phyloP scores from a whole-genome alignment of 2,329 filamentous ascomycete species.

The Nemania sp. region DNA sequence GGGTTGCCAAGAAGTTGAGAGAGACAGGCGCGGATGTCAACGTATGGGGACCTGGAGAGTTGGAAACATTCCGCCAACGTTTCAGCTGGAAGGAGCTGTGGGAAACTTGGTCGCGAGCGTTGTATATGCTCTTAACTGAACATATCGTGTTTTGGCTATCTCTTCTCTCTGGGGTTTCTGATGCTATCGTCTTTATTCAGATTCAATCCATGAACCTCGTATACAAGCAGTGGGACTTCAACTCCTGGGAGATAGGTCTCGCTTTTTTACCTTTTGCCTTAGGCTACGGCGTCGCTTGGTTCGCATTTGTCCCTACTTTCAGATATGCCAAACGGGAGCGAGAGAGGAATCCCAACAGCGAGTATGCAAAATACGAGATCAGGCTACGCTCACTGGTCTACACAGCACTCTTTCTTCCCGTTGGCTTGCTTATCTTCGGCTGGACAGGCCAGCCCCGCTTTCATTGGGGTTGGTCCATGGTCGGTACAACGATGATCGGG shows the following conservation, averaged over 20 bases:
- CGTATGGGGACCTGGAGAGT: conserved; percentile 79
- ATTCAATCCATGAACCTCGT: conserved; percentile 72
- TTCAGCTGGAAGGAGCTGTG: conserved; percentile 57
- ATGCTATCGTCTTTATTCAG: conserved; percentile 75
- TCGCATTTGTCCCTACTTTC: conserved; percentile 66
- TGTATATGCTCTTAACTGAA: conserved; percentile 73
- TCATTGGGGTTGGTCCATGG: conserved; percentile 73
- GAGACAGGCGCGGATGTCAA: conserved; percentile 69
- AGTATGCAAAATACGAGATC: conserved; percentile 71
- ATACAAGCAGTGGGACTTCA: conserved; percentile 71
- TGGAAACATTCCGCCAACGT: conserved; percentile 59
- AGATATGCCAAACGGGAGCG: conserved; percentile 59
- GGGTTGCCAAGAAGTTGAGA: conserved; percentile 80
- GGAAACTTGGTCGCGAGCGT: conserved; percentile 70
- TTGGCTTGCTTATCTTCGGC: conserved; percentile 74
- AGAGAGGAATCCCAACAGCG: conserved; percentile 59
- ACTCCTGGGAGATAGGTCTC: conserved; percentile 52
- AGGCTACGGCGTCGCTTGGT: conserved; percentile 71
- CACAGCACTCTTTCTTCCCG: conserved; percentile 67
- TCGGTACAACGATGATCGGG: conserved; percentile 70
- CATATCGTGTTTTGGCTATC: conserved; percentile 73
- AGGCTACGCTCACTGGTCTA: conserved; percentile 70
- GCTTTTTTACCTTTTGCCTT: conserved; percentile 60
- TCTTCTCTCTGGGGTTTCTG: conserved; percentile 71
- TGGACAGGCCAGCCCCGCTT: conserved; percentile 65